Base-by-base conservation (phyloP, 345 rosid genomes). In the Trapa incisa region DNA sequence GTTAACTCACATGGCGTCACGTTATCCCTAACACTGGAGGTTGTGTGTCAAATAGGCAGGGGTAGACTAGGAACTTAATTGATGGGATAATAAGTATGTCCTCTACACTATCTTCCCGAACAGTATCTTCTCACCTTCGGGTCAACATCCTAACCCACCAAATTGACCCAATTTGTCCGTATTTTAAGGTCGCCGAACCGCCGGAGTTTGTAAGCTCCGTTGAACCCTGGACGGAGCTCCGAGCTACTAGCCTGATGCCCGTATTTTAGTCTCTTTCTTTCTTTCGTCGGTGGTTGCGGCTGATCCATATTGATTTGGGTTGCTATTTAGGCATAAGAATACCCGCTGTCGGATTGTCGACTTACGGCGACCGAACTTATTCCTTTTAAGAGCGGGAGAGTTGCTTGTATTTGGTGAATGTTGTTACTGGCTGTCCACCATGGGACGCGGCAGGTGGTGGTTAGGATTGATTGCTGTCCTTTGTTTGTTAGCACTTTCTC, bases 401-500 rank as follows among this genome's bases (percentile, higher is more conserved):
- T 2, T 32, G 38, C 22, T n/a, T 54, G 60, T 54, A 4, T 54
- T n/a, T 35, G 8, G n/a, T 29, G 37, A 58, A 42, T 17, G 53
- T 29, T 35, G 37, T 36, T 5, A 6, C 5, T 36, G 13, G 56
- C 65, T 16, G 54, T 65, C 0, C 45, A 9, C 3, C 32, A 70
- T 70, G 73, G 68, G 56, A 41, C 45, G 64, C 0, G 33, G 15
- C 13, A 15, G 67, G 41, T 43, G 63, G 64, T 70, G 68, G 73
- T 65, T 70, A n/a, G 63, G 68, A 22, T 17, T 70, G 68, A 33
- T 65, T 11, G 37, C 56, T 29, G 36, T 70, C 57, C 0, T 64
- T 22, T 70, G 73, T 65, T 45, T 70, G 37, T 43, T 57, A 0
- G 73, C 64, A 39, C 32, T 65, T 65, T 70, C 67, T 65, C 39